Evolutionary conservation across 345 rosid species (phyloP), one percentile per base, ranked within the genome.

Genomic region (Hypericum androsaemum): DNA sequence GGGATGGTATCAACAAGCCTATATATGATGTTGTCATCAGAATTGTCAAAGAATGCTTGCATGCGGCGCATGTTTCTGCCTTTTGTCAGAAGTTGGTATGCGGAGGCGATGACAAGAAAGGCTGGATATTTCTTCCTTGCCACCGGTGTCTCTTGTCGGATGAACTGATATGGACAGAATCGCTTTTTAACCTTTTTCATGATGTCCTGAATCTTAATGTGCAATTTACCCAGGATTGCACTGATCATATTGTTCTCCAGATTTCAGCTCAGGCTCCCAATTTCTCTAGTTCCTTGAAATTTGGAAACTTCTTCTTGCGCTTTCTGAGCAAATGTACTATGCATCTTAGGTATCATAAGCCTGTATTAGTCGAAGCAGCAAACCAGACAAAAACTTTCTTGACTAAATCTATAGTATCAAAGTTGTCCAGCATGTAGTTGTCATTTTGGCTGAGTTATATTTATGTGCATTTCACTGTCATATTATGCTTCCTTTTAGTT

Each of bases 161-260:
- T 41, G 85, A 80, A 57, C 55, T 81, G 68, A 78, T 72, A 50
- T 83, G 95, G 89, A 81, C 84, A 12, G 87, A 84, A 58, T 69
- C 83, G 12, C 61, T 71, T 57, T 82, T 83, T 67, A 58, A 55
- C 43, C 68, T 88, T 59, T 76, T 80, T 12, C 88, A 82, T 53
- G 80, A 72, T 57, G 59, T 88, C 38, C 64, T 82, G 68, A 74
- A 66, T 52, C 78, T 67, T 35, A 76, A 71, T 62, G 69, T 77
- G 57, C 74, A 79, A 52, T 65, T 85, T 17, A 74, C 81, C 14
- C 81, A 63, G 73, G 89, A 66, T 66, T 74, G 81, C 2, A 70
- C 79, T 56, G 84, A 84, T 77, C 62, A 60, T 52, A 75, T 85
- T 57, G 68, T 73, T 65, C 37, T 62, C 10, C 62, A 42, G 50